Percentiles rank a stretch among this genome's conserved stretches.
Evolutionary conservation across 2,329 filamentous ascomycete species (phyloP).

Genomic region (Fusarium sp.): DNA sequence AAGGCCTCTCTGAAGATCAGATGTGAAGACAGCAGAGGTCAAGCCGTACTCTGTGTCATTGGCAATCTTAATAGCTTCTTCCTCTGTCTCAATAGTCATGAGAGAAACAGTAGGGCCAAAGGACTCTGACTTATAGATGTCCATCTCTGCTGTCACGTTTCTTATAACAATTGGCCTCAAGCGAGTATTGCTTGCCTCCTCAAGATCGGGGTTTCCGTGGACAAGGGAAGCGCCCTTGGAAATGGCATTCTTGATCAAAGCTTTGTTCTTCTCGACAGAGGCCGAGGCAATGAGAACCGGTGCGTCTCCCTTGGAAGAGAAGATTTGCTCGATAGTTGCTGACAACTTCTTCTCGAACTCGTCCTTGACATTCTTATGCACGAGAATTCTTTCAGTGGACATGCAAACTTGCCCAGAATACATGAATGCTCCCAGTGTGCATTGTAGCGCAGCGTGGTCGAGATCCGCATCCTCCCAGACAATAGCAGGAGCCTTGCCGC

Average conservation of each 20-base stretch:
- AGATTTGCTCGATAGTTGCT: slow-evolving; percentile 54
- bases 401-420: slow-evolving; percentile 87
- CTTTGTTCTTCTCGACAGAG: slow-evolving; percentile 73
- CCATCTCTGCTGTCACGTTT: slow-evolving; percentile 72
- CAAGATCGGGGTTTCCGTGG: slow-evolving; percentile 50
- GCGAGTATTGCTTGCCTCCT: slow-evolving; percentile 49
- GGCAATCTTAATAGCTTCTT: slow-evolving; percentile 77
- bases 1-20: slow-evolving; percentile 69
- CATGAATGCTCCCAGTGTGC: slow-evolving; percentile 76
- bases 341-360: slow-evolving; percentile 60
- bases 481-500: slow-evolving; percentile 83
- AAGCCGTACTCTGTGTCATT: slow-evolving; percentile 88
- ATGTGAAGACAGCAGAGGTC: slow-evolving; percentile 76
- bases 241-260: slow-evolving; percentile 74
- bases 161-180: slow-evolving; percentile 76
- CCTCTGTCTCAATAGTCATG: slow-evolving; percentile 72
- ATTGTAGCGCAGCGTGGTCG: slow-evolving; percentile 74
- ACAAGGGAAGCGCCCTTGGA: slow-evolving; percentile 71
- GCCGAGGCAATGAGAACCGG: slow-evolving; percentile 77
- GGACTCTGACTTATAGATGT: slow-evolving; percentile 78
- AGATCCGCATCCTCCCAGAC: slow-evolving; percentile 85
- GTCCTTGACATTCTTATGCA: slow-evolving; percentile 60
- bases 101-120: slow-evolving; percentile 82
- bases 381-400: slow-evolving; percentile 79
- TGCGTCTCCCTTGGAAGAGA: slow-evolving; percentile 68